phyloP scores from a whole-genome alignment of 2,329 filamentous ascomycete genomes.

The Aspergillus fructus region DNA sequence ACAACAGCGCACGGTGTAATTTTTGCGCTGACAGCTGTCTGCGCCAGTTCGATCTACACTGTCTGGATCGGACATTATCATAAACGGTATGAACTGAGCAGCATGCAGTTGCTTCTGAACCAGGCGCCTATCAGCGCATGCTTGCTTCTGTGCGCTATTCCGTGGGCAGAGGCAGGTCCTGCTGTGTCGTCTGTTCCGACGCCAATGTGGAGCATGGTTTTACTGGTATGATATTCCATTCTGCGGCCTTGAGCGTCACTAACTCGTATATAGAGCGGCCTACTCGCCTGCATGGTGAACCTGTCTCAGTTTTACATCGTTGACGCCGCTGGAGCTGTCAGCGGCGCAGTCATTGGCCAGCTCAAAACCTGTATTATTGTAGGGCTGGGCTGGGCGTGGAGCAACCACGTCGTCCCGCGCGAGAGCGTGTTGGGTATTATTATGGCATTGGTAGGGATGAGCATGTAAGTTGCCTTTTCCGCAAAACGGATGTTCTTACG shows the following conservation, averaged over 20 bases:
- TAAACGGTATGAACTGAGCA: slow-evolving; percentile 19
- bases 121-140: slow-evolving; percentile 21
- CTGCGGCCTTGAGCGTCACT: background rate
- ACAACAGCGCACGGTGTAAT: slow-evolving; percentile 17
- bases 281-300: slow-evolving; percentile 24
- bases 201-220: slow-evolving; percentile 18
- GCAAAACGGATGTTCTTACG: background rate
- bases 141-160: slow-evolving; percentile 18
- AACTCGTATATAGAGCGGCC: slow-evolving; percentile 16
- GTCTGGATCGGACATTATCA: slow-evolving; percentile 22
- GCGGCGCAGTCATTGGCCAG: slow-evolving; percentile 65
- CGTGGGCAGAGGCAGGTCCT: slow-evolving; percentile 17
- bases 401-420: slow-evolving; percentile 13
- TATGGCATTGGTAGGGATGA: slow-evolving; percentile 22
- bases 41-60: slow-evolving; percentile 22
- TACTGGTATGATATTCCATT: slow-evolving; percentile 8
- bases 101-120: slow-evolving; percentile 24
- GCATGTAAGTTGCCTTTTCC: slow-evolving; percentile 14
- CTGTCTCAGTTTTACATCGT: slow-evolving; percentile 28
- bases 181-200: slow-evolving; percentile 14
- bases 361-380: slow-evolving; percentile 67
- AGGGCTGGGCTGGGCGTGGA: slow-evolving; percentile 56
- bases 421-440: slow-evolving; percentile 19
- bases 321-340: slow-evolving; percentile 54
- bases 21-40: slow-evolving; percentile 21